phyloP scores from a whole-genome alignment of 768 basidiomycete genomes.

The Mycena pura region DNA sequence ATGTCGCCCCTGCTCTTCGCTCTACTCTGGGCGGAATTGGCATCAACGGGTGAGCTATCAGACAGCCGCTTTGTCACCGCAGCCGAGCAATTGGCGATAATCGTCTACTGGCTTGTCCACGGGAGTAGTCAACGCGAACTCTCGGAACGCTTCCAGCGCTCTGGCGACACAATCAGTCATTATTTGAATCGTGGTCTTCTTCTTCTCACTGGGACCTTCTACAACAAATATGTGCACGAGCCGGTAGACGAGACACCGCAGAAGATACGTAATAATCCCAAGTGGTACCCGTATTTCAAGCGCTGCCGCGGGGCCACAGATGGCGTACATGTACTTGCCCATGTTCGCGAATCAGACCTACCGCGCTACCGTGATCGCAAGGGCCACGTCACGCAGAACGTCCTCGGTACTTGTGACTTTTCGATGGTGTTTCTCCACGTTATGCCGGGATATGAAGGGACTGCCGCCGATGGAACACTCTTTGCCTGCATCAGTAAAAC shows the following conservation, averaged over 20 bases:
- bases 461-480: neutral
- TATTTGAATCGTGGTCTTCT: neutral
- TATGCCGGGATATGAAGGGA: neutral
- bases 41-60: neutral
- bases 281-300: too few relatives aligned
- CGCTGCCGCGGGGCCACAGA: too few relatives aligned
- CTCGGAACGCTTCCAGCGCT: too few relatives aligned
- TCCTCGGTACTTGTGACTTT: constrained; percentile 30
- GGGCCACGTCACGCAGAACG: constrained; percentile 30
- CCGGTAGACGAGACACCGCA: too few relatives aligned
- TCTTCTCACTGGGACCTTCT: neutral
- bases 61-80: neutral
- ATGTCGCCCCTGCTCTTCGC: constrained; percentile 1
- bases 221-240: neutral
- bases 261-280: too few relatives aligned
- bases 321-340: neutral
- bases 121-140: too few relatives aligned
- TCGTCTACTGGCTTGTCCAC: neutral
- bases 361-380: neutral
- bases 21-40: constrained; percentile 1
- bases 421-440: constrained; percentile 21
- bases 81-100: neutral
- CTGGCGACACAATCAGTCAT: too few relatives aligned
- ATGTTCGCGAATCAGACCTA: neutral
- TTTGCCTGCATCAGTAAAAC: too few relatives aligned